Conservation (phyloP, 805 yeast genomes). For the Candida railenensis region DNA sequence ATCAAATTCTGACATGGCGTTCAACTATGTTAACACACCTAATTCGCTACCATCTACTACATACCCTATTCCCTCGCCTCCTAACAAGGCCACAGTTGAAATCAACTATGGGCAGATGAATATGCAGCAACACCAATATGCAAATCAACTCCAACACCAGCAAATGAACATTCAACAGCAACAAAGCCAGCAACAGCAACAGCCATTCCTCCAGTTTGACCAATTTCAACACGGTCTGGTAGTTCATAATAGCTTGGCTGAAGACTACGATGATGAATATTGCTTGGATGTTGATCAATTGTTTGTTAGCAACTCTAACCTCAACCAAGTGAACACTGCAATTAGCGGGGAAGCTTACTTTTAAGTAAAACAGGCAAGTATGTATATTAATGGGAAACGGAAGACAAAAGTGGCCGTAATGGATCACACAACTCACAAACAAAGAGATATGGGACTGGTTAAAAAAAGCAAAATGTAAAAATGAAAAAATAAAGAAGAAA, state of each 20-base stretch:
- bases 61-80: not conserved
- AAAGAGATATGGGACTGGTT: not conserved
- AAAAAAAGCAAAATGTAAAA: slow-evolving; percentile 5
- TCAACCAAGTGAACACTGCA: not conserved
- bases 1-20: slow-evolving; percentile 1
- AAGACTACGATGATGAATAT: slow-evolving; percentile 43
- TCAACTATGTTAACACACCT: slow-evolving; percentile 3
- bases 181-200: slow-evolving; percentile 5
- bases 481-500: not conserved
- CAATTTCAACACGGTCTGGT: not conserved
- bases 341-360: not conserved
- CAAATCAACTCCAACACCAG: not conserved
- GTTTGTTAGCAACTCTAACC: slow-evolving; percentile 10
- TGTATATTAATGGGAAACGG: slow-evolving; percentile 18
- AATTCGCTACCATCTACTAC: slow-evolving; percentile 1
- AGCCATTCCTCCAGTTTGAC: slow-evolving; percentile 1
- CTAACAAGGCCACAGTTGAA: not conserved
- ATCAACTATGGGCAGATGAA: not conserved
- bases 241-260: slow-evolving; percentile 6
- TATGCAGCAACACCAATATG: not conserved
- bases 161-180: slow-evolving; percentile 5
- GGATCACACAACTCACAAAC: not conserved
- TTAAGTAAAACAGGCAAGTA: not conserved
- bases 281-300: slow-evolving; percentile 45
- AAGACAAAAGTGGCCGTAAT: not conserved